phyloP scores from a whole-genome alignment of 108 stramenopile species.

The Nitzschia sp. region DNA sequence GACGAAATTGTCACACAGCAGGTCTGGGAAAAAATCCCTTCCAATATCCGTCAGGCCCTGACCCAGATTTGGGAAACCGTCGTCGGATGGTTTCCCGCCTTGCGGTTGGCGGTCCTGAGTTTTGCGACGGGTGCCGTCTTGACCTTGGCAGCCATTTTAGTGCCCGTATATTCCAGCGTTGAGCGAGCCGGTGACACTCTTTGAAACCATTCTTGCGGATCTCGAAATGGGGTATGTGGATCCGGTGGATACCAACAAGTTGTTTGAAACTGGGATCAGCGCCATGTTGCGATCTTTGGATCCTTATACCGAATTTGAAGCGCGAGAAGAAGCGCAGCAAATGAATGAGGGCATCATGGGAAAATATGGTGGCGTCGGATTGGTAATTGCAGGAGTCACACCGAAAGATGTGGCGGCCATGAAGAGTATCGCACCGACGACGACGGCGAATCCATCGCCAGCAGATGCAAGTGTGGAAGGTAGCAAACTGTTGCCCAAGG shows the following conservation, averaged over 20 bases:
- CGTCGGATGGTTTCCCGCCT: not conserved
- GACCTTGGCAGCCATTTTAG: conserved; percentile 40
- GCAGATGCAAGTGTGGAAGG: not conserved
- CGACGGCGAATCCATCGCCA: too few species aligned
- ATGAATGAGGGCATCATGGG: conserved; percentile 87
- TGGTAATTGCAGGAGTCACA: conserved; percentile 84
- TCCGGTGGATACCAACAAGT: conserved; percentile 81
- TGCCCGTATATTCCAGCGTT: conserved; percentile 50
- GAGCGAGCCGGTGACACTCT: conserved; percentile 75
- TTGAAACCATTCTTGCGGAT: conserved; percentile 84
- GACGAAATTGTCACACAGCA: not conserved
- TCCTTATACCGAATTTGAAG: conserved; percentile 97
- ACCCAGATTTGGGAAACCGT: conserved; percentile 7
- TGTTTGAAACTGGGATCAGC: conserved; percentile 91
- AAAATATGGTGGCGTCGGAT: conserved; percentile 92
- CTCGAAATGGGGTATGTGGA: conserved; percentile 80
- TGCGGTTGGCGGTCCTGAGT: conserved; percentile 30
- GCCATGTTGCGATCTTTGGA: conserved; percentile 93
- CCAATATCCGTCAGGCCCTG: conserved; percentile 9
- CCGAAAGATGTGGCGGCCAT: conserved; percentile 38
- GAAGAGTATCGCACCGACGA: conserved; percentile 9
- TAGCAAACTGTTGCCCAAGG: conserved; percentile 40
- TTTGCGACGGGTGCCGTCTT: conserved; percentile 48
- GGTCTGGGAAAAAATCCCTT: conserved; percentile 13
- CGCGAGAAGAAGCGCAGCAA: conserved; percentile 67